Evolutionary conservation across 352 stramenopile species (phyloP), one percentile per base, ranked within the genome.

Genomic region (Paralagenidium karlingii): DNA sequence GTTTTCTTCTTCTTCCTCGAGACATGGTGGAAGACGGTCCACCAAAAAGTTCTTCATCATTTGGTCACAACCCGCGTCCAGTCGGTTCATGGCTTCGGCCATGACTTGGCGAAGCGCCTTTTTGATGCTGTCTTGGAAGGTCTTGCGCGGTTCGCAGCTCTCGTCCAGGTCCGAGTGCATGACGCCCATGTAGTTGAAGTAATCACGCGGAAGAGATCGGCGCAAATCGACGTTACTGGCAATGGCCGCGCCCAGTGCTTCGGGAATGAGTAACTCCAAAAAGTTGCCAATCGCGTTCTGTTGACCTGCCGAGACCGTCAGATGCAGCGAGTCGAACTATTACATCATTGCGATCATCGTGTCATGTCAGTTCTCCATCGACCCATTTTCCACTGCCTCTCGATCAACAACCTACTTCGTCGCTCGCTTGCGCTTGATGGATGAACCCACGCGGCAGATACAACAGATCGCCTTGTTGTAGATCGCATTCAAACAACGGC

Each of bases 361-460:
- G 13, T 13, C n/a, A n/a, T 7, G 7, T n/a, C 8, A 30, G 8
- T 22, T 5, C 8, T 13, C 5, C 13, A 31, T 12, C 24, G 13
- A 42, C 16, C 12, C 2, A 43, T 18, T n/a, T n/a, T 40, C 13
- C 9, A 42, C 6, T 1, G 9, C 8, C 40, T 10, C 22, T 42
- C 42, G 2, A 42, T n/a, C n/a, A n/a, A n/a, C n/a, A n/a, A n/a
- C n/a, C n/a, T n/a, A n/a, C n/a, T n/a, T n/a, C 66, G 25, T 61
- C 55, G 21, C 59, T 47, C 18, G 68, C 62, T 3, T 59, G 53
- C 16, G 84, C 84, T 38, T 95, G 75, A 42, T 96, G 84, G 38
- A 94, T 85, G 45, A 87, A 94, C 20, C 84, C 84, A 12, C 84
- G 65, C 9, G 84, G 84, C 30, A 96, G 85, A 55, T 96, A 96